phyloP scores from a whole-genome alignment of 176 grass and related monocot genomes.

The Bromus sterilis region DNA sequence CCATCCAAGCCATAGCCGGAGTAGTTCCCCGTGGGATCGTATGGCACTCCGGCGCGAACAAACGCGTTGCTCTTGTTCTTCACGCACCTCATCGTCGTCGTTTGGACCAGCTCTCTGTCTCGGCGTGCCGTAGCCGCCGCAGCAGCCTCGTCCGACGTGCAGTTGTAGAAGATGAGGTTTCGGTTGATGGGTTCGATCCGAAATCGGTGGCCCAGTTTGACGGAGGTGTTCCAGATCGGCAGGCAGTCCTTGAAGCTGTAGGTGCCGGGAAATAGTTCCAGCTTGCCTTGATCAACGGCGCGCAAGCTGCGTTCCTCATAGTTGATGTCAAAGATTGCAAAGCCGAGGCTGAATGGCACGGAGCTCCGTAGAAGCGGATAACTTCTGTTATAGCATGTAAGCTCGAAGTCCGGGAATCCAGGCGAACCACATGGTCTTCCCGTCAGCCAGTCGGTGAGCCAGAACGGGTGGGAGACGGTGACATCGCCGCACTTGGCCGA shows the following conservation, averaged over 20 bases:
- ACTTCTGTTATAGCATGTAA: fast-evolving
- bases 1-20: neutral
- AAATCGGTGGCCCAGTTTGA: neutral
- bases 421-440: neutral
- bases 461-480: fast-evolving
- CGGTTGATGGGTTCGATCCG: neutral
- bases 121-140: too few species aligned
- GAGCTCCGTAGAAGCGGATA: neutral
- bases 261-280: fast-evolving
- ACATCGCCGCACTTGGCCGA: neutral
- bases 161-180: neutral
- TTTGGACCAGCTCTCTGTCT: fast-evolving
- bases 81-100: neutral
- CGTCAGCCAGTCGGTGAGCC: fast-evolving
- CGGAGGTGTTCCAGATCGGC: neutral
- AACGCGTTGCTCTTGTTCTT: neutral
- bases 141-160: neutral
- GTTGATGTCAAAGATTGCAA: fast-evolving
- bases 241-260: fast-evolving
- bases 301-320: neutral
- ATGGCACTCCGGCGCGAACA: neutral
- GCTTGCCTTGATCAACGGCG: neutral
- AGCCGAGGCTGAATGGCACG: fast-evolving
- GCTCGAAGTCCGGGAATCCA: fast-evolving
- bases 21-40: neutral